Conservation (phyloP, 495 filamentous ascomycete genomes). For the Neurospora sp. region DNA sequence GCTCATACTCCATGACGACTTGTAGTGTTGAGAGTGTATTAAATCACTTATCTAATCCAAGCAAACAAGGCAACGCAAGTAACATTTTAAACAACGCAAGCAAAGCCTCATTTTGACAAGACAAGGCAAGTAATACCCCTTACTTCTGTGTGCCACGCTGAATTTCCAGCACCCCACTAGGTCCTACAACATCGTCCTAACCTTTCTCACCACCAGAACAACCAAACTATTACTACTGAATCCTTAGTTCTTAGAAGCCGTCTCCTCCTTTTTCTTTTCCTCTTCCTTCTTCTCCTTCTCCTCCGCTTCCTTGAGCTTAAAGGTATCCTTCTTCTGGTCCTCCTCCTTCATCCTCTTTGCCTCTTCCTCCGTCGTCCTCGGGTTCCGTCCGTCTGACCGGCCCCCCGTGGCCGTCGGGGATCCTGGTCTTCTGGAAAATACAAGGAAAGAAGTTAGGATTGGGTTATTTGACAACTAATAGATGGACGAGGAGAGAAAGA, state of each 20-base stretch:
- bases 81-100: too few relatives aligned
- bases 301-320: neutral
- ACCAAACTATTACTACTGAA: neutral
- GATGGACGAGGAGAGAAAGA: neutral
- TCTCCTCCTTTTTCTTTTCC: too few relatives aligned
- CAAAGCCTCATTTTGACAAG: too few relatives aligned
- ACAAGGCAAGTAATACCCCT: too few relatives aligned
- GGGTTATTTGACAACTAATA: neutral
- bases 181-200: too few relatives aligned
- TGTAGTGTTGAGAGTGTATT: too few relatives aligned
- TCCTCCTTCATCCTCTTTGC: neutral
- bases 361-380: neutral
- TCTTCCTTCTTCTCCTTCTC: neutral
- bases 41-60: too few relatives aligned
- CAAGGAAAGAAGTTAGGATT: neutral
- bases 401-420: neutral
- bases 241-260: neutral
- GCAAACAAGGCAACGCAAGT: too few relatives aligned
- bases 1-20: too few relatives aligned
- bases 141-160: too few relatives aligned
- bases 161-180: neutral
- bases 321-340: neutral
- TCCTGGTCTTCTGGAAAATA: neutral
- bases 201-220: neutral
- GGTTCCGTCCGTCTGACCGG: neutral